Percentiles rank a stretch among this genome's conserved stretches.
phyloP scores from a whole-genome alignment of 768 basidiomycete species.

The Collybia sordida region DNA sequence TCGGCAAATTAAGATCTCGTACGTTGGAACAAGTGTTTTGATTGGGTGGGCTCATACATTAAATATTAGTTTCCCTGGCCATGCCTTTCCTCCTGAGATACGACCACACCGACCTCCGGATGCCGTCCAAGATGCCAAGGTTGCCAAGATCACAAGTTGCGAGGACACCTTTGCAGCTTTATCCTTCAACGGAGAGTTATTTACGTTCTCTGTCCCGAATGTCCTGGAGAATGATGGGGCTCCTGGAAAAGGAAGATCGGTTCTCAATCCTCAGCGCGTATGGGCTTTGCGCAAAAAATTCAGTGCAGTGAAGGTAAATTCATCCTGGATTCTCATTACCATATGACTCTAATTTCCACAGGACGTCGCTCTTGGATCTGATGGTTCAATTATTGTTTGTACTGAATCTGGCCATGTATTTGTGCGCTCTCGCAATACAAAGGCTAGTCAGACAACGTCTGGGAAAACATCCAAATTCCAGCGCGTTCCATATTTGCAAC shows the following conservation, averaged over 20 bases:
- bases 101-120: constrained; percentile 82
- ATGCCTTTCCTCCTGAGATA: constrained; percentile 75
- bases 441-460: constrained; percentile 22
- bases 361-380: constrained; percentile 88
- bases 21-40: constrained; percentile 11
- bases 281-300: constrained; percentile 90
- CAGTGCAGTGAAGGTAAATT: constrained; percentile 70
- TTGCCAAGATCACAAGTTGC: constrained; percentile 76
- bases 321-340: constrained; percentile 8
- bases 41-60: not conserved
- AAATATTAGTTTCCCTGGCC: constrained; percentile 63
- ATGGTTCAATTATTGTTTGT: constrained; percentile 88
- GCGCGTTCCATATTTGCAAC: constrained; percentile 77
- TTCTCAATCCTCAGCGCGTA: constrained; percentile 80
- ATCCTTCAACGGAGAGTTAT: constrained; percentile 87
- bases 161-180: constrained; percentile 84
- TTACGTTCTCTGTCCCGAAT: constrained; percentile 63
- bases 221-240: constrained; percentile 29
- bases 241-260: constrained; percentile 27
- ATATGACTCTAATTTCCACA: constrained; percentile 20
- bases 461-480: constrained; percentile 73
- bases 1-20: constrained; percentile 73
- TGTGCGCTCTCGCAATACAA: constrained; percentile 63
- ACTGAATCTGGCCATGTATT: constrained; percentile 96
- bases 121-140: constrained; percentile 63